Conservation (phyloP, 164 flowering plant species). For the Liquidambar formosana region DNA sequence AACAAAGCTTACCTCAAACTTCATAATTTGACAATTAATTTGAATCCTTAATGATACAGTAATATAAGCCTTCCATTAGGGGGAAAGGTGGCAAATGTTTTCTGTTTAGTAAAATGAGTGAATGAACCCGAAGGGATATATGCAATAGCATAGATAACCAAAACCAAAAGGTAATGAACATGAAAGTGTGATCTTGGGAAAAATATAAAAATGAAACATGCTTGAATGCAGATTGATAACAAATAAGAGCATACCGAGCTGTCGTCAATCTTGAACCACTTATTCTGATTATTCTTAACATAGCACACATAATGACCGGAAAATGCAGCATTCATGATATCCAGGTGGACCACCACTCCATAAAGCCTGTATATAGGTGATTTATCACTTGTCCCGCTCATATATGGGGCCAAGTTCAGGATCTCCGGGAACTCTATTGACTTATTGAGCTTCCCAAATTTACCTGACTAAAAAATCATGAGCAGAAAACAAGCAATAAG, state of each 20-base stretch:
- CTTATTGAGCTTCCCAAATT: constrained; percentile 92
- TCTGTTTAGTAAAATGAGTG: too few relatives aligned
- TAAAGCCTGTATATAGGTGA: constrained; percentile 78
- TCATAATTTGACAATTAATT: too few relatives aligned
- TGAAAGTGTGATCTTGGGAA: neutral
- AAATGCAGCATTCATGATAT: constrained; percentile 86
- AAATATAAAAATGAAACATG: neutral
- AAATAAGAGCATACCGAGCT: constrained; percentile 64
- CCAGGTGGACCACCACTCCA: constrained; percentile 93
- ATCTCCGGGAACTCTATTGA: constrained; percentile 72
- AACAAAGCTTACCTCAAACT: too few relatives aligned
- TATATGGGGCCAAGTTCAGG: constrained; percentile 72
- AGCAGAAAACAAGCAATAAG: constrained; percentile 10
- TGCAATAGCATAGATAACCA: neutral
- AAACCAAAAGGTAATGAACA: neutral
- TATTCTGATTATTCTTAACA: constrained; percentile 63
- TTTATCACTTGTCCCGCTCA: constrained; percentile 75
- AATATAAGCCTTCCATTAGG: too few relatives aligned
- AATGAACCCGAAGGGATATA: too few relatives aligned
- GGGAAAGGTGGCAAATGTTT: too few relatives aligned
- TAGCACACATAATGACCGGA: constrained; percentile 97
- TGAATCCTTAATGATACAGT: too few relatives aligned
- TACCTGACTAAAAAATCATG: constrained; percentile 69
- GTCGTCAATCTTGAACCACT: constrained; percentile 92
- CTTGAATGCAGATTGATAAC: neutral